Evolutionary conservation across 164 flowering plant species (phyloP), one percentile per base, ranked within the genome.

Genomic region (Protea cynaroides): DNA sequence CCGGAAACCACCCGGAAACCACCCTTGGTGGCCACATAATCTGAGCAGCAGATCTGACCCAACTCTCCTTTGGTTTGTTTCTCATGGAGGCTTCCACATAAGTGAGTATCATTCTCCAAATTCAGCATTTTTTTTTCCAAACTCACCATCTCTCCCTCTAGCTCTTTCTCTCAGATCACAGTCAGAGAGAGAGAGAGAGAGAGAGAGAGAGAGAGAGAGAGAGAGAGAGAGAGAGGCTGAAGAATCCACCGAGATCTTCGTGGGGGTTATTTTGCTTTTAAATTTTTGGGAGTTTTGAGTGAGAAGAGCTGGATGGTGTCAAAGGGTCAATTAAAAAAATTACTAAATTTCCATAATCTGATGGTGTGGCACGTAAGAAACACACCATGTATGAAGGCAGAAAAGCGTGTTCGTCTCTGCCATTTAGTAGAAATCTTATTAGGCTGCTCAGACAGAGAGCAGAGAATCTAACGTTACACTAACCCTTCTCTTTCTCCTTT

Each of bases 231-330:
- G 25, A 13, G 43, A 56, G 47, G 15, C 12, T 23, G 44, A 25
- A 19, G 62, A 58, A 58, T 65, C 12, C 56, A 58, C 56, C 62
- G 57, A 65, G 62, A 65, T 65, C 56, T 65, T 58, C 54, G 61
- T 56, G 53, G 43, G 56, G 49, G 56, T 36, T 47, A 34, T 12
- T 56, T 58, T 22, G 8, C 23, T 47, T 46, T 14, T 15, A 9
- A 4, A 5, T 56, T 65, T 17, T 37, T 24, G 34, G n/a, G n/a
- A n/a, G n/a, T n/a, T n/a, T n/a, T n/a, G n/a, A n/a, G n/a, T n/a
- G 22, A 40, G 58, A 25, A 2, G 14, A 56, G 8, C 13, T 13
- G 25, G 18, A 19, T 12, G n/a, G 18, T 49, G n/a, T 49, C 52
- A 3, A 40, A 49, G 17, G 18, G 52, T 15, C 19, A 15, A 14